Conservation (phyloP, 1,139 yeast species). For the Pichia sp. region DNA sequence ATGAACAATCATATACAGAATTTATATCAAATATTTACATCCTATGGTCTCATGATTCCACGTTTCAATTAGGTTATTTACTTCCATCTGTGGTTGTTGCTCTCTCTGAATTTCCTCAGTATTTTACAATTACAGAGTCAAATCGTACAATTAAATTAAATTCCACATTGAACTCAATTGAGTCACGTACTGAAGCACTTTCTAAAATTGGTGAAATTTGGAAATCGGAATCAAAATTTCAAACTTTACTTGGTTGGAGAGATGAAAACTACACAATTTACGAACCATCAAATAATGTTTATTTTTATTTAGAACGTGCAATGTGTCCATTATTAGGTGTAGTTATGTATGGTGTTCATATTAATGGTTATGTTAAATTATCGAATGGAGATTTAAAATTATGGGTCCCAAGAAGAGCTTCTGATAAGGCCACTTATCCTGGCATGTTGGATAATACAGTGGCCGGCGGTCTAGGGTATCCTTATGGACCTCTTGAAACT, state of each 20-base stretch:
- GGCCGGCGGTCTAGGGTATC: conserved; percentile 91
- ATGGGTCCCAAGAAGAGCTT: conserved; percentile 84
- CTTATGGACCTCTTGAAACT: conserved; percentile 70
- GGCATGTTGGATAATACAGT: conserved; percentile 88
- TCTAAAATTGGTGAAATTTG: conserved; percentile 40
- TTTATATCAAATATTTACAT: conserved; percentile 30
- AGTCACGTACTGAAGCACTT: conserved; percentile 42
- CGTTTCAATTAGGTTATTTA: conserved; percentile 46
- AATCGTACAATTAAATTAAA: conserved; percentile 35
- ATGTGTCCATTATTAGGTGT: conserved; percentile 78
- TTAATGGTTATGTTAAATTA: conserved; percentile 63
- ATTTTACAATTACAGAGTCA: conserved; percentile 33
- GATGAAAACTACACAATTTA: conserved; percentile 74
- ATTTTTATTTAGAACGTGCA: conserved; percentile 71
- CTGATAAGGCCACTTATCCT: conserved; percentile 79
- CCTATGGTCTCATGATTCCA: conserved; percentile 47
- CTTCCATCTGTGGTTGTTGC: conserved; percentile 40
- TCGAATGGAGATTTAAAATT: conserved; percentile 43
- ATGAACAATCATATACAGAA: conserved; percentile 21
- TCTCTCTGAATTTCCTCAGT: conserved; percentile 30
- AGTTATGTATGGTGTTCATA: conserved; percentile 83
- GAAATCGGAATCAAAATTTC: conserved; percentile 35
- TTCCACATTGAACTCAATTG: conserved; percentile 37
- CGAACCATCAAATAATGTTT: conserved; percentile 48
- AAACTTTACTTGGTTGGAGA: conserved; percentile 72